Evolutionary conservation across 305 asterid species (phyloP).

Genomic region (Plantago coronopus): DNA sequence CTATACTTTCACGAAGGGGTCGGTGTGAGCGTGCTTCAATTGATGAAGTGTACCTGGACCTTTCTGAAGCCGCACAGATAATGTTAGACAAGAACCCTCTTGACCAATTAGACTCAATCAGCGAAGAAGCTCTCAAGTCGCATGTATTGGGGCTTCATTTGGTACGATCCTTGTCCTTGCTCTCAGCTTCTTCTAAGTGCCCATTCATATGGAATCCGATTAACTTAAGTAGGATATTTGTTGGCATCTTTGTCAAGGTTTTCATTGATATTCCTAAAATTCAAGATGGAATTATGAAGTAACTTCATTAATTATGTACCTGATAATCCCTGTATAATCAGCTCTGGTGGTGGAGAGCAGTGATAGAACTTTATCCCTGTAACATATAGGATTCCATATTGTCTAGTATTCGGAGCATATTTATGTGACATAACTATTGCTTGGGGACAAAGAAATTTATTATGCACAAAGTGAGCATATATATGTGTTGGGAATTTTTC

Average conservation of each 20-base stretch:
- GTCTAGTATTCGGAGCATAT: not conserved
- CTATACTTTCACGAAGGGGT: constrained; percentile 73
- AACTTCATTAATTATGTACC: too few species aligned
- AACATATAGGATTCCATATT: too few species aligned
- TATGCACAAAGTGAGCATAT: not conserved
- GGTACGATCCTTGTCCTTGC: constrained; percentile 34
- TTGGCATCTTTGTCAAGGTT: too few species aligned
- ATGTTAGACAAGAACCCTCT: constrained; percentile 66
- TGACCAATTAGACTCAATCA: constrained; percentile 41
- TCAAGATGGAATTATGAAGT: too few species aligned
- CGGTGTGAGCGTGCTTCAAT: constrained; percentile 97
- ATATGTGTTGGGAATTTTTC: not conserved
- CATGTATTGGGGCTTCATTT: constrained; percentile 73
- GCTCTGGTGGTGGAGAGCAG: too few species aligned
- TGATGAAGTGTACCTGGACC: constrained; percentile 96
- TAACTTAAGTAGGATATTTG: too few species aligned
- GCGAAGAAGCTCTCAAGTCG: constrained; percentile 73
- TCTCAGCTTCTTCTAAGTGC: not conserved
- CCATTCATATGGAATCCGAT: not conserved
- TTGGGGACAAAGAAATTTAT: constrained; percentile 9
- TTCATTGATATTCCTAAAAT: too few species aligned
- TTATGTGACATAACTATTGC: not conserved
- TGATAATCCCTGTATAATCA: too few species aligned
- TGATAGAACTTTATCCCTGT: too few species aligned
- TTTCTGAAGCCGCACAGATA: constrained; percentile 79